Evolutionary conservation across 331 rosid species (phyloP).

Genomic region (Malus hybrid): DNA sequence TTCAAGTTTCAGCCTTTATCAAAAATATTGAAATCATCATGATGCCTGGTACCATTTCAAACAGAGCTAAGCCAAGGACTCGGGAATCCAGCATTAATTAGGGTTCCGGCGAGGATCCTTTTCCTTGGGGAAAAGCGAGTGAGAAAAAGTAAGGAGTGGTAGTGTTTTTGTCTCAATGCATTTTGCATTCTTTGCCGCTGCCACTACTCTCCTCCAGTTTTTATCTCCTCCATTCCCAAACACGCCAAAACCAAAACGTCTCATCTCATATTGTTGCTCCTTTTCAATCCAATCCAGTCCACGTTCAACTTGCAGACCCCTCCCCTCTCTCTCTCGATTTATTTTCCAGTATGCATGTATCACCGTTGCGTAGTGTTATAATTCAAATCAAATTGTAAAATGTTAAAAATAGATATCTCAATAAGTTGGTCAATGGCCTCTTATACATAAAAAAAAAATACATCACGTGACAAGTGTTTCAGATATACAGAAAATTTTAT

Average conservation of each 20-base stretch:
- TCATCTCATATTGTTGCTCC: not conserved
- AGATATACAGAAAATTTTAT: no score
- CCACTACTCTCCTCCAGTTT: slow-evolving; percentile 47
- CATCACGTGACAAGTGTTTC: not conserved
- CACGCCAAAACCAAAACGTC: slow-evolving; percentile 34
- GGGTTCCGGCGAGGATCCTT: not conserved
- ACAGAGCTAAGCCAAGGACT: not conserved
- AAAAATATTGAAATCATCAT: no score
- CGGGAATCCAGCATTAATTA: slow-evolving; percentile 18
- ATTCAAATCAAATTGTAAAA: not conserved
- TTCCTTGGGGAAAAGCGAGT: slow-evolving; percentile 13
- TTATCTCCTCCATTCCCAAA: slow-evolving; percentile 49
- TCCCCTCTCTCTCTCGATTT: not conserved
- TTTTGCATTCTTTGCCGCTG: not conserved
- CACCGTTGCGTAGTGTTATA: no score
- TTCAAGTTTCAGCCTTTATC: no score
- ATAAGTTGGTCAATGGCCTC: no score
- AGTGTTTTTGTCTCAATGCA: not conserved
- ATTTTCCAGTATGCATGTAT: not conserved
- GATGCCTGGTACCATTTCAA: no score
- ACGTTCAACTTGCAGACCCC: not conserved
- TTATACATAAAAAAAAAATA: no score
- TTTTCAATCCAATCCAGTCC: not conserved
- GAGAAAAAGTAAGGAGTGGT: not conserved
- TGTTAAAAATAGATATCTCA: no score